phyloP scores from a whole-genome alignment of 164 flowering plant species.

The Aristolochia contorta region DNA sequence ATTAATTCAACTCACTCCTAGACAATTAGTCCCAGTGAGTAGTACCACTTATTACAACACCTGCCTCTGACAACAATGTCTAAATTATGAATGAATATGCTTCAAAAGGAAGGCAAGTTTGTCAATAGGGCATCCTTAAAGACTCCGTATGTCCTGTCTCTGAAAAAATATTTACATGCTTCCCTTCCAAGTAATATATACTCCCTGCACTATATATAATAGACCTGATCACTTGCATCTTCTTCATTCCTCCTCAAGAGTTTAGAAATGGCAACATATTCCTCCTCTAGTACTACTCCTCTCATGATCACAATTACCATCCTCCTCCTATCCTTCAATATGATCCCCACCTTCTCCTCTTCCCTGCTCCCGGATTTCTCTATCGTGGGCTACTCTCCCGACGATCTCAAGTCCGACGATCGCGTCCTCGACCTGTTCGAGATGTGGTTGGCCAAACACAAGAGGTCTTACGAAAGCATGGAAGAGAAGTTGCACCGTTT shows the following conservation, averaged over 20 bases:
- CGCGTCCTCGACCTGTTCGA: constrained; percentile 59
- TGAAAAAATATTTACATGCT: too few species aligned
- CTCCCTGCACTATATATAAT: constrained; percentile 4
- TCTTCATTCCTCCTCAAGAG: not conserved
- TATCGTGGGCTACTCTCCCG: constrained; percentile 56
- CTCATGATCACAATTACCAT: not conserved
- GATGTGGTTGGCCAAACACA: constrained; percentile 52
- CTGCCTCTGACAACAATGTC: too few species aligned
- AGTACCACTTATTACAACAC: too few species aligned
- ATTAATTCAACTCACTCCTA: too few species aligned
- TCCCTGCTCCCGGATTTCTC: constrained; percentile 39
- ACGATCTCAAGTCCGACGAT: constrained; percentile 42
- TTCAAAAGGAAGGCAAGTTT: too few species aligned
- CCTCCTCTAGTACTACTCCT: constrained; percentile 13
- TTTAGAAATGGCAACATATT: constrained; percentile 20
- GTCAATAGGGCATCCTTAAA: too few species aligned
- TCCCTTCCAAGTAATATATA: constrained; percentile 20
- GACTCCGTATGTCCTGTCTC: too few species aligned
- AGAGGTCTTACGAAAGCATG: constrained; percentile 38
- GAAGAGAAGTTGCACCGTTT: constrained; percentile 68
- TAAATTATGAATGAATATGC: too few species aligned
- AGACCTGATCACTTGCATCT: not conserved
- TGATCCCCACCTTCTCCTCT: constrained; percentile 6
- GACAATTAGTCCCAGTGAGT: too few species aligned
- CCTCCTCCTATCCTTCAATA: constrained; percentile 8